Conservation (phyloP, 202 grass and related monocot genomes). For the Saccharum hybrid region DNA sequence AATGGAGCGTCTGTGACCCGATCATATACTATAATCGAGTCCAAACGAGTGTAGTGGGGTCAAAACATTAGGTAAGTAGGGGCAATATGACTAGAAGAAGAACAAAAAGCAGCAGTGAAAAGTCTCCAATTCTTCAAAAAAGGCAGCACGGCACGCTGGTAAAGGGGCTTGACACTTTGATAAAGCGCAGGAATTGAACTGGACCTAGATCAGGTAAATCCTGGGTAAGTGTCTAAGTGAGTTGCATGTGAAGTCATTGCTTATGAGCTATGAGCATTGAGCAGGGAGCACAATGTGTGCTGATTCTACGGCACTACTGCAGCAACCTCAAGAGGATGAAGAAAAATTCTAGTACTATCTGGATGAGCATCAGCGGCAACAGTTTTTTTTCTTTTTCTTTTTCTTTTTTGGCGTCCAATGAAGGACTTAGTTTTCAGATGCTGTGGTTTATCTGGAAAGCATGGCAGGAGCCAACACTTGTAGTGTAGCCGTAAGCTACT, state of each 20-base stretch:
- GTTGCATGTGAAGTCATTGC: constrained; percentile 25
- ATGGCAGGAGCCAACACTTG: too few species aligned
- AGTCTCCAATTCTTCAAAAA: constrained; percentile 30
- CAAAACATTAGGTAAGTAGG: constrained; percentile 45
- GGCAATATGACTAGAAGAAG: constrained; percentile 14
- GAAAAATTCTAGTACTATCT: neutral
- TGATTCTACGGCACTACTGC: neutral
- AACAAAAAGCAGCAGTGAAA: constrained; percentile 20
- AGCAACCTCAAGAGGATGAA: neutral
- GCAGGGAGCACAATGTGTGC: neutral
- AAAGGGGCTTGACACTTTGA: constrained; percentile 48
- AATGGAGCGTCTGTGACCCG: constrained; percentile 6
- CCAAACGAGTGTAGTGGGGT: constrained; percentile 39
- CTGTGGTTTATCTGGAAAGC: neutral
- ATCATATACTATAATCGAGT: constrained; percentile 31
- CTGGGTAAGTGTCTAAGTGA: neutral
- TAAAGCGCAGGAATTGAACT: constrained; percentile 26
- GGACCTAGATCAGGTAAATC: neutral
- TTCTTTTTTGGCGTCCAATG: neutral
- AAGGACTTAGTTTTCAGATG: neutral
- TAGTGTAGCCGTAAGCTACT: too few species aligned
- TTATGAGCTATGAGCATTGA: neutral
- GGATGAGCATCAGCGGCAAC: neutral
- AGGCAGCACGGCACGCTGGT: constrained; percentile 44
- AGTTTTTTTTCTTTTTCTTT: neutral